phyloP scores from a whole-genome alignment of 129 eudicot genomes.

The Tanacetum coccineum region DNA sequence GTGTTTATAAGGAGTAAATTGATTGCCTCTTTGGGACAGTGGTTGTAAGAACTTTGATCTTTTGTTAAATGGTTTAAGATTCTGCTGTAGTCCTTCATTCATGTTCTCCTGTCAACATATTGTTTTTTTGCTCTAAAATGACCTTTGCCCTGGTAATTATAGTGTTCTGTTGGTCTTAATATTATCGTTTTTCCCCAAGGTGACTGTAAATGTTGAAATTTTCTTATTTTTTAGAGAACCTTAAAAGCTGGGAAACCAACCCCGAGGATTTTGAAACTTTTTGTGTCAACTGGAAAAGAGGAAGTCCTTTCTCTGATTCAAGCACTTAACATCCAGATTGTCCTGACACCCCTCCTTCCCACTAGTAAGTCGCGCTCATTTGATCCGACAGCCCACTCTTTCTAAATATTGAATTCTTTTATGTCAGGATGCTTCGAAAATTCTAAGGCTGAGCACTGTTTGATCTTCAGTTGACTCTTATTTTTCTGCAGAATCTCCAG shows the following conservation, averaged over 20 bases:
- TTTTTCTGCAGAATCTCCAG: conserved; percentile 3
- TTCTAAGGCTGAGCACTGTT: conserved; percentile 29
- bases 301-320: conserved; percentile 57
- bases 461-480: neutral
- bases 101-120: too few relatives aligned
- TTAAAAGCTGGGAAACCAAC: conserved; percentile 81
- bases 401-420: conserved; percentile 12
- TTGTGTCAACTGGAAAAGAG: conserved; percentile 63
- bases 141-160: neutral
- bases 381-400: neutral
- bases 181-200: neutral
- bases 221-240: conserved; percentile 49
- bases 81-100: too few relatives aligned
- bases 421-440: conserved; percentile 81
- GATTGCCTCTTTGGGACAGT: too few relatives aligned
- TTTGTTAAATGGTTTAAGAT: too few relatives aligned
- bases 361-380: conserved; percentile 57
- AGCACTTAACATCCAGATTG: conserved; percentile 57
- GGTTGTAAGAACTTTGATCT: too few relatives aligned
- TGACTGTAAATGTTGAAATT: neutral
- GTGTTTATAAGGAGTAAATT: too few relatives aligned
- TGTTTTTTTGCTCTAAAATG: neutral
- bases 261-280: conserved; percentile 65
- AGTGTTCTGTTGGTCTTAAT: neutral
- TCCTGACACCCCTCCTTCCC: conserved; percentile 71